Conservation (phyloP, 2,329 filamentous ascomycete species). For the Cordyceps cateniannulata region DNA sequence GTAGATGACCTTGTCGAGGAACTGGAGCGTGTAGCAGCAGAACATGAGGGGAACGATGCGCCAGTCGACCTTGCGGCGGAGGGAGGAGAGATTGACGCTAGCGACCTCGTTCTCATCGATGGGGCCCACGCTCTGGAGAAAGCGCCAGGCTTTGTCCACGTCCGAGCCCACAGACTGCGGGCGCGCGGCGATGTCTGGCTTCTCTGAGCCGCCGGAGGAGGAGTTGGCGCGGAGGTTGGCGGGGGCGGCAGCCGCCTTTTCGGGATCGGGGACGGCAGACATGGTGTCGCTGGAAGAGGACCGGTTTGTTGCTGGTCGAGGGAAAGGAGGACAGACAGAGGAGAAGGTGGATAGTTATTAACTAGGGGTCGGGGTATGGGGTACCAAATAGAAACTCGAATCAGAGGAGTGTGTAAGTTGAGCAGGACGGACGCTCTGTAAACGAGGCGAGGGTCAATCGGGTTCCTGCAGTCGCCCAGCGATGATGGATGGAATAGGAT, state of each 20-base stretch:
- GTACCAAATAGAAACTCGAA: too few species aligned
- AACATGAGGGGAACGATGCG: slow-evolving; percentile 57
- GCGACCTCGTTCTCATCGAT: slow-evolving; percentile 25
- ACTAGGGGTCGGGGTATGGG: background rate
- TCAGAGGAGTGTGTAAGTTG: background rate
- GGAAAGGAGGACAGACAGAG: background rate
- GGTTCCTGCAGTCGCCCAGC: background rate
- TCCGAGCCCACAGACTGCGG: slow-evolving; percentile 14
- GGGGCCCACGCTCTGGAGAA: slow-evolving; percentile 36
- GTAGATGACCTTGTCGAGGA: slow-evolving; percentile 57
- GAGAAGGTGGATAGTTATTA: background rate
- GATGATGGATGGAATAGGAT: background rate
- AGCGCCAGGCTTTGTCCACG: slow-evolving; percentile 41
- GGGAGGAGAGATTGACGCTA: slow-evolving; percentile 34
- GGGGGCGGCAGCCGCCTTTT: slow-evolving; percentile 12
- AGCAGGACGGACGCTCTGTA: background rate
- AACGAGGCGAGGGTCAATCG: background rate
- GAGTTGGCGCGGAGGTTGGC: slow-evolving; percentile 1
- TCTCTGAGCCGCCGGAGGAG: slow-evolving; percentile 13
- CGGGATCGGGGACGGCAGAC: slow-evolving; percentile 15
- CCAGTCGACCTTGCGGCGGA: slow-evolving; percentile 52
- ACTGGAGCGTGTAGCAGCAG: slow-evolving; percentile 55
- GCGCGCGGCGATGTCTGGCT: background rate
- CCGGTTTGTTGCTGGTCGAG: background rate
- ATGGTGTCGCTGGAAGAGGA: slow-evolving; percentile 14